These are phyloP conservation scores for Trichoderma erinaceum DNA, from an alignment of 495 filamentous ascomycete species.

Conservation along the genomic window DNA sequence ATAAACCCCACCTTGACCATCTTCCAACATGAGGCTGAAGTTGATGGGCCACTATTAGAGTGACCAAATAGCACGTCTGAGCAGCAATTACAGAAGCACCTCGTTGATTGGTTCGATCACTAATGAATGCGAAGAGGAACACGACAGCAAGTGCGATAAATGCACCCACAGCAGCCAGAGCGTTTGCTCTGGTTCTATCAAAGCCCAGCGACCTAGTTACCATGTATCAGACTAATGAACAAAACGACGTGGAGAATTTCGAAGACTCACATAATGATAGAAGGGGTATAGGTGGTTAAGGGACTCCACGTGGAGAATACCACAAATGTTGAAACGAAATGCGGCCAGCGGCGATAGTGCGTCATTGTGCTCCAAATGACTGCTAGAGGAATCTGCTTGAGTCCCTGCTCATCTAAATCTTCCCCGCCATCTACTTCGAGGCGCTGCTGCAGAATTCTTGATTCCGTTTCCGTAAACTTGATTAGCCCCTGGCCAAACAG, in stretches of 20 bases:
- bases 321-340: slow-evolving; percentile 35
- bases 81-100: slow-evolving; percentile 39
- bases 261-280: slow-evolving; percentile 26
- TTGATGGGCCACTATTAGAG: slow-evolving; percentile 31
- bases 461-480: slow-evolving; percentile 20
- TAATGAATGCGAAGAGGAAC: slow-evolving; percentile 34
- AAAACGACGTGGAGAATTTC: background rate
- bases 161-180: slow-evolving; percentile 40
- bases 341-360: slow-evolving; percentile 39
- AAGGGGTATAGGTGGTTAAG: slow-evolving; percentile 31
- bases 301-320: slow-evolving; percentile 43
- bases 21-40: slow-evolving; percentile 24
- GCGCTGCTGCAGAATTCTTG: slow-evolving; percentile 18
- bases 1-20: slow-evolving; percentile 35
- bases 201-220: slow-evolving; percentile 30
- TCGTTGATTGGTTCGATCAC: slow-evolving; percentile 38
- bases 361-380: slow-evolving; percentile 40
- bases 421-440: slow-evolving; percentile 19
- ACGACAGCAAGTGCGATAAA: slow-evolving; percentile 36
- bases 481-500: slow-evolving; percentile 31
- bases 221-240: background rate
- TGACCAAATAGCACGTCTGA: slow-evolving; percentile 43
- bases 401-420: slow-evolving; percentile 26
- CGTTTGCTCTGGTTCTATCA: slow-evolving; percentile 38
- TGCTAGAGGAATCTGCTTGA: slow-evolving; percentile 35